A percentile compares a stretch with the other conserved stretches of the same genome.
Conservation (phyloP, 192 early-diverging fungal genomes). For the Coemansia sp. region DNA sequence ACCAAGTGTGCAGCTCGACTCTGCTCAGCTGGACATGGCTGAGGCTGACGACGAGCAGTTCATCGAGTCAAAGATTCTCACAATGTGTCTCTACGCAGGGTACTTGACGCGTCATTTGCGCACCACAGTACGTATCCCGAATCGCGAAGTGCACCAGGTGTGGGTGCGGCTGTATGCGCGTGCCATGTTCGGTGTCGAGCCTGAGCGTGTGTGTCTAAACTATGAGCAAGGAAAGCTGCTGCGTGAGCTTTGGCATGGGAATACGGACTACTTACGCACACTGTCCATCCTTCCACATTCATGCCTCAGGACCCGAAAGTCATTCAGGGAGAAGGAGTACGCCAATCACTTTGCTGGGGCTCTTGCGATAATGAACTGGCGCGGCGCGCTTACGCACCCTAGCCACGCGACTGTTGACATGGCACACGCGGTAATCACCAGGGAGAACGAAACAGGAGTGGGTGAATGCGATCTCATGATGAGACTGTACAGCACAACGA, state of each 20-base stretch:
- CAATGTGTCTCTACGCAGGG: constrained; percentile 24
- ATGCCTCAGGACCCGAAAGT: constrained; percentile 40
- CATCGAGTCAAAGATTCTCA: constrained; percentile 22
- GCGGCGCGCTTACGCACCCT: constrained; percentile 17
- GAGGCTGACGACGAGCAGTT: constrained; percentile 22
- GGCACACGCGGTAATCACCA: neutral
- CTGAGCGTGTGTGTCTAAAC: constrained; percentile 26
- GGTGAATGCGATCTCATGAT: constrained; percentile 18
- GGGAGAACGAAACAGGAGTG: constrained; percentile 11
- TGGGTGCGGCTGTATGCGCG: constrained; percentile 32
- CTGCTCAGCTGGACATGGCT: constrained; percentile 16
- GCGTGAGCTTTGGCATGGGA: constrained; percentile 22
- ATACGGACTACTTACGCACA: constrained; percentile 18
- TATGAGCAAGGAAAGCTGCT: constrained; percentile 22
- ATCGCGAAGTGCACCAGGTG: constrained; percentile 28
- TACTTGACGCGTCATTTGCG: constrained; percentile 18
- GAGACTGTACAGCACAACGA: constrained; percentile 17
- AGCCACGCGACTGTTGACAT: neutral
- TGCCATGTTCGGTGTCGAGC: constrained; percentile 24
- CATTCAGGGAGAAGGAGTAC: constrained; percentile 33
- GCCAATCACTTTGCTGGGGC: constrained; percentile 44
- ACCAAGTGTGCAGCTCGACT: constrained; percentile 3
- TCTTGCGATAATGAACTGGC: constrained; percentile 26
- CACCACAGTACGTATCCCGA: constrained; percentile 28
- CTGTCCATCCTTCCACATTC: constrained; percentile 34